Base-by-base conservation (phyloP, 805 yeast genomes). In the Lachancea mirantina region DNA sequence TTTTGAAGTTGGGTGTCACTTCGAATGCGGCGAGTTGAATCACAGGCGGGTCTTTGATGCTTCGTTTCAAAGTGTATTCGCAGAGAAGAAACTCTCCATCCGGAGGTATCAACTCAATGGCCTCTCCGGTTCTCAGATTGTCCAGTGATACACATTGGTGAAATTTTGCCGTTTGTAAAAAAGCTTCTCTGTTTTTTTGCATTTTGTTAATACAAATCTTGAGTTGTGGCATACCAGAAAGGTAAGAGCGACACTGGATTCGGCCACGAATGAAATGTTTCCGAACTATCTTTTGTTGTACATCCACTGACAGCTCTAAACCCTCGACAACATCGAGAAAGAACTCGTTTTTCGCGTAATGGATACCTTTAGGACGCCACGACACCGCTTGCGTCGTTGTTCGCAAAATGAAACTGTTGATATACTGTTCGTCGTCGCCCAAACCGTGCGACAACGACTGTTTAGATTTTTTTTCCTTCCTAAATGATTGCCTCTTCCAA, bases 331-430 rank as follows among this genome's bases (percentile, higher is more conserved):
- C 84, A 57, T 88, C 95, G 43, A 88, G 69, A 50, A 85, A 88
- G 33, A 92, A 78, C 61, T 88, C 96, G 58, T 88, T 88, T 53
- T 84, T 87, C 45, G 79, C 76, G 59, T 88, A 88, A 43, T 71
- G 72, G 15, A 88, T 84, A 8, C 96, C 96, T 42, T 83, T 92
- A 24, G 89, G 83, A 56, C 97, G 74, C 96, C 96, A 88, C 15
- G 89, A 78, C 4, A 88, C 76, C 8, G 82, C 73, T 48, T 76
- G 79, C 8, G 87, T 80, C 11, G 87, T 72, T 0, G 94, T 78
- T 42, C 87, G 71, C 3, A 87, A 70, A 10, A 89, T 76, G 25
- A 84, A 71, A 20, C 84, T 73, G 49, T 82, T 82, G 39, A 80
- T 65, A 46, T 70, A 76, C 6, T 46, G 47, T 14, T 46, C 49